Percentiles rank a stretch among this genome's conserved stretches.
phyloP scores from a whole-genome alignment of 2,329 filamentous ascomycete genomes.

The Pseudocercospora fuligena region DNA sequence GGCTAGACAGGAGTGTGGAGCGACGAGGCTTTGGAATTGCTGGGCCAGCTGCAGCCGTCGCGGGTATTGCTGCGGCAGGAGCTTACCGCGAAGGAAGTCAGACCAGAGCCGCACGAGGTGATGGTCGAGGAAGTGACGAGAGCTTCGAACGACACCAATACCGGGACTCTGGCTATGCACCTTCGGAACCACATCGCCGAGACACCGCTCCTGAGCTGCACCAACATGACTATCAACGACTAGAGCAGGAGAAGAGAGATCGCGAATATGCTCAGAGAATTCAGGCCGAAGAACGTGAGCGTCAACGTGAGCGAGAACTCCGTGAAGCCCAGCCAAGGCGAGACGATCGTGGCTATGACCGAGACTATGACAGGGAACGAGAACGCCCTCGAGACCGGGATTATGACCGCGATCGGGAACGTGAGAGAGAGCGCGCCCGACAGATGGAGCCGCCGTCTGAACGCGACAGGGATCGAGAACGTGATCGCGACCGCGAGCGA shows the following conservation, averaged over 20 bases:
- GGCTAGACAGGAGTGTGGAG: constrained; percentile 51
- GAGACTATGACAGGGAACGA: constrained; percentile 19
- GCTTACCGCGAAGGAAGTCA: constrained; percentile 28
- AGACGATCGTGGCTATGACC: constrained; percentile 37
- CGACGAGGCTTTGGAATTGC: constrained; percentile 54
- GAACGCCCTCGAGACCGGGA: constrained; percentile 27
- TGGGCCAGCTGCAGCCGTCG: background rate
- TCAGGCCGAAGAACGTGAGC: constrained; percentile 35
- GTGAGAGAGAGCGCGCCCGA: constrained; percentile 33
- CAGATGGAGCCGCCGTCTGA: constrained; percentile 27
- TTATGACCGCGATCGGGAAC: constrained; percentile 32
- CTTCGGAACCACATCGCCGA: constrained; percentile 31
- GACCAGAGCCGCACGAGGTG: constrained; percentile 35
- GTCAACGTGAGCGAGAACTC: constrained; percentile 39
- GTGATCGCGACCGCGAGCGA: constrained; percentile 34
- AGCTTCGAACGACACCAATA: constrained; percentile 45
- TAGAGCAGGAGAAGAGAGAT: constrained; percentile 37
- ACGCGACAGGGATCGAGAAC: constrained; percentile 30
- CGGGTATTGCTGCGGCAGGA: constrained; percentile 7
- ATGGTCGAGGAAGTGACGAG: constrained; percentile 45
- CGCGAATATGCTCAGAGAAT: constrained; percentile 32
- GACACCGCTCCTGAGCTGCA: constrained; percentile 34
- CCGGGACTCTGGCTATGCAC: constrained; percentile 36
- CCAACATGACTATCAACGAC: constrained; percentile 32
- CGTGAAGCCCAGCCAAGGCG: constrained; percentile 38